phyloP scores from a whole-genome alignment of 192 early-diverging fungal genomes.

The Cetraspora pellucida region DNA sequence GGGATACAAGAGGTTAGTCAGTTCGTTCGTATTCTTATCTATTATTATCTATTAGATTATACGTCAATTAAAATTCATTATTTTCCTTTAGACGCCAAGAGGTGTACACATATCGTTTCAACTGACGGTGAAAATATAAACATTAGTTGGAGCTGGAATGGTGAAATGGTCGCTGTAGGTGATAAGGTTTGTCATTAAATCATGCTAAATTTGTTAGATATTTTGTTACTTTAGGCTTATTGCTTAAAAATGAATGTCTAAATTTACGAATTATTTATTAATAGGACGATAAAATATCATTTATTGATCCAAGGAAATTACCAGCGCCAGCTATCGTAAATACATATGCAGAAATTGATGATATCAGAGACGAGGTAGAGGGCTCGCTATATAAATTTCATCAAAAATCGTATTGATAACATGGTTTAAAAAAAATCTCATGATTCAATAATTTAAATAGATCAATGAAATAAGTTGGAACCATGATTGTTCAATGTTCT shows the following conservation, averaged over 20 bases:
- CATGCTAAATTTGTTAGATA: neutral
- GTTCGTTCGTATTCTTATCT: constrained; percentile 17
- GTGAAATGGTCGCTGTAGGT: constrained; percentile 76
- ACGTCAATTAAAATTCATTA: constrained; percentile 3
- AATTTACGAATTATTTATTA: neutral
- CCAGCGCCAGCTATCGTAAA: constrained; percentile 11
- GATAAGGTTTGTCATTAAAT: constrained; percentile 60
- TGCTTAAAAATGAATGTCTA: no score
- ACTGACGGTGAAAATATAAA: constrained; percentile 87
- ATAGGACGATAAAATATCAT: constrained; percentile 72
- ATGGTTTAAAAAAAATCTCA: constrained; percentile 25
- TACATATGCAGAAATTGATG: constrained; percentile 13
- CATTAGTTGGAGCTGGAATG: constrained; percentile 81
- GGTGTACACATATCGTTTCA: constrained; percentile 57
- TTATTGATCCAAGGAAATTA: constrained; percentile 68
- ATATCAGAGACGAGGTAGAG: constrained; percentile 15
- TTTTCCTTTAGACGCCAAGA: constrained; percentile 43
- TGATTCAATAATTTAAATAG: constrained; percentile 23
- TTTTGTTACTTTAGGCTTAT: no score
- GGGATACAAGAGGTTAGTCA: constrained; percentile 72
- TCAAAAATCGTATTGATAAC: neutral
- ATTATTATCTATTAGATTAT: neutral
- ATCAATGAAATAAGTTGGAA: constrained; percentile 87
- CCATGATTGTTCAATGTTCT: constrained; percentile 69
- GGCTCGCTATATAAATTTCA: no score